These are phyloP conservation scores for Gleditsia sinensis DNA, from an alignment of 306 rosid species.

Conservation along the genomic window DNA sequence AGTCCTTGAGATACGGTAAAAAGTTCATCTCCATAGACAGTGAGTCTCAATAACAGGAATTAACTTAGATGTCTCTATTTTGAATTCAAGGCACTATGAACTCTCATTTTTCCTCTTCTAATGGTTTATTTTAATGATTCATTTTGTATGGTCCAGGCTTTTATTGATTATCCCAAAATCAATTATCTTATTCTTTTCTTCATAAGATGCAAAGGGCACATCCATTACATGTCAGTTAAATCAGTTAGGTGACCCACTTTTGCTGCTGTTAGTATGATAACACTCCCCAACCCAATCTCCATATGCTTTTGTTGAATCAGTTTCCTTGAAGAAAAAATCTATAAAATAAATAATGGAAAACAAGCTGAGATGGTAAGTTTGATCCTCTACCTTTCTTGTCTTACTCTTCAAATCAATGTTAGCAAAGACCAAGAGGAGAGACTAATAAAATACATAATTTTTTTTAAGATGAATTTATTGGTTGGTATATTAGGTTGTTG, in stretches of 20 bases:
- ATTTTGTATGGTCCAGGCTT: slow-evolving; percentile 4
- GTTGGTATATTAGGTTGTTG: too few species aligned
- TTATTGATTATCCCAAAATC: not conserved
- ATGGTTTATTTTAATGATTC: slow-evolving; percentile 1
- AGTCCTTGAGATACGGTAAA: slow-evolving; percentile 8
- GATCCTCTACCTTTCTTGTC: too few species aligned
- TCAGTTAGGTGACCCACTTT: slow-evolving; percentile 22
- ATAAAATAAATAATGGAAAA: not conserved
- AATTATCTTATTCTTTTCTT: not conserved
- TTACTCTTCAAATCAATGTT: too few species aligned
- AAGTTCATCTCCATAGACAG: not conserved
- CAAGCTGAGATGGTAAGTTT: too few species aligned
- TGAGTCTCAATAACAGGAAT: slow-evolving; percentile 14
- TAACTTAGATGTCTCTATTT: slow-evolving; percentile 16
- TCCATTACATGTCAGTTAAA: slow-evolving; percentile 15
- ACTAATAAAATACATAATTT: too few species aligned
- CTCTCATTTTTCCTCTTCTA: not conserved
- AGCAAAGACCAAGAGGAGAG: too few species aligned
- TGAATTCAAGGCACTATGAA: not conserved
- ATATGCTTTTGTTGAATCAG: slow-evolving; percentile 7
- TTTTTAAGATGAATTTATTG: too few species aligned
- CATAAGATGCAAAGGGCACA: slow-evolving; percentile 13
- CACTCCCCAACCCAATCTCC: not conserved
- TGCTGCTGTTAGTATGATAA: not conserved
- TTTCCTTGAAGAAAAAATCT: slow-evolving; percentile 22